A percentile compares a stretch with the other conserved stretches of the same genome.
These are phyloP conservation scores for Fusarium sp. DNA, from an alignment of 2,329 filamentous ascomycete species.

Conservation along the genomic window DNA sequence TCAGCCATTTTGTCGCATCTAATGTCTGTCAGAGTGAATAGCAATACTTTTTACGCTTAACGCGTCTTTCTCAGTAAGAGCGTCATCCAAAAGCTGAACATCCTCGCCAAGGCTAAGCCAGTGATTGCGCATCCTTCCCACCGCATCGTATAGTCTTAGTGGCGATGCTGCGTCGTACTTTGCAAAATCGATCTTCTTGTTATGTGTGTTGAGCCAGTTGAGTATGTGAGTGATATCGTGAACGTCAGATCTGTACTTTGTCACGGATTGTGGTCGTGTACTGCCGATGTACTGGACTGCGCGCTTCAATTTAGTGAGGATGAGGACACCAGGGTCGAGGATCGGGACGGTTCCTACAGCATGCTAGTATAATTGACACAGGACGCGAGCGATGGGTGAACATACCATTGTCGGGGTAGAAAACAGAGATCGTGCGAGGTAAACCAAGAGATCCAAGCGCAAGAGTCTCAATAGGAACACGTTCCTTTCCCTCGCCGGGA, in stretches of 20 bases:
- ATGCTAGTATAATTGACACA: background rate
- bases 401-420: background rate
- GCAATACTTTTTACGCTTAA: too few relatives aligned
- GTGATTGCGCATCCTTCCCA: background rate
- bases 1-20: too few relatives aligned
- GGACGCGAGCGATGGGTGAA: too few relatives aligned
- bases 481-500: background rate
- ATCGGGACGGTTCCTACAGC: background rate
- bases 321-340: background rate
- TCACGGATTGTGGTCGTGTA: background rate
- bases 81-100: background rate
- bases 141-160: background rate
- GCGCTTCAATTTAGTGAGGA: background rate
- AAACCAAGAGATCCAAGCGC: background rate
- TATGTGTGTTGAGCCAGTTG: background rate
- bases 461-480: background rate
- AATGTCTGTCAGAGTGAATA: too few relatives aligned
- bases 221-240: background rate
- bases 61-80: background rate
- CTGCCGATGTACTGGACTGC: background rate
- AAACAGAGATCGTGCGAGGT: accelerated
- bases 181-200: background rate
- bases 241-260: background rate
- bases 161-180: background rate
- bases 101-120: background rate